A percentile compares a stretch with the other conserved stretches of the same genome.
Evolutionary conservation across 2,329 filamentous ascomycete genomes (phyloP).

Genomic region (Coniochaeta pulveracea): DNA sequence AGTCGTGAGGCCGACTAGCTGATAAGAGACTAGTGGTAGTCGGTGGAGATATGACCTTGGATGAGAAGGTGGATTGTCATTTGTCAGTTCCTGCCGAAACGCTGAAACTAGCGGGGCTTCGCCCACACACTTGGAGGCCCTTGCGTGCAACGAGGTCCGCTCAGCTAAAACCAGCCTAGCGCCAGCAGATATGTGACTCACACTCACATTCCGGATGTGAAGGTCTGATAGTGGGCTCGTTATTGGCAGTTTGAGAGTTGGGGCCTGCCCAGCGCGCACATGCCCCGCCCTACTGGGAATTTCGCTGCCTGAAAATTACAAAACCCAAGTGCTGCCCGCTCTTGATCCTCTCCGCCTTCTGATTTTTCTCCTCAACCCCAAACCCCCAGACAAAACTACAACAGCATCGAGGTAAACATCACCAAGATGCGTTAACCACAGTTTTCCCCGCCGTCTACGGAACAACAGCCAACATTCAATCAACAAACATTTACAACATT

Average conservation of each 20-base stretch:
- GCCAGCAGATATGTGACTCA: conserved; percentile 16
- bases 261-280: conserved; percentile 4
- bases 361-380: conserved; percentile 23
- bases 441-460: conserved; percentile 23
- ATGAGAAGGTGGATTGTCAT: too few relatives aligned
- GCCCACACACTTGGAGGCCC: too few relatives aligned
- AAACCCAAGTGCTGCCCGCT: conserved; percentile 21
- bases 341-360: conserved; percentile 17
- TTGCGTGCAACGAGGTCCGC: too few relatives aligned
- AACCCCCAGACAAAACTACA: conserved; percentile 19
- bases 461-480: conserved; percentile 42
- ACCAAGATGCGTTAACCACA: conserved; percentile 48
- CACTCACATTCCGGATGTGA: conserved; percentile 12
- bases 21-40: too few relatives aligned
- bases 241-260: not conserved
- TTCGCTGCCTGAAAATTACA: conserved; percentile 38
- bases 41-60: too few relatives aligned
- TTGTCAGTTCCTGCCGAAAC: too few relatives aligned
- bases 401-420: conserved; percentile 25
- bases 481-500: conserved; percentile 20
- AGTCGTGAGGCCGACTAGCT: too few relatives aligned
- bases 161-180: conserved; percentile 1
- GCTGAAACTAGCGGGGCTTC: too few relatives aligned
- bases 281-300: conserved; percentile 5
- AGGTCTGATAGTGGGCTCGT: not conserved